Conservation (phyloP, 2,329 filamentous ascomycete species). For the Dendrostoma leiphaemia region DNA sequence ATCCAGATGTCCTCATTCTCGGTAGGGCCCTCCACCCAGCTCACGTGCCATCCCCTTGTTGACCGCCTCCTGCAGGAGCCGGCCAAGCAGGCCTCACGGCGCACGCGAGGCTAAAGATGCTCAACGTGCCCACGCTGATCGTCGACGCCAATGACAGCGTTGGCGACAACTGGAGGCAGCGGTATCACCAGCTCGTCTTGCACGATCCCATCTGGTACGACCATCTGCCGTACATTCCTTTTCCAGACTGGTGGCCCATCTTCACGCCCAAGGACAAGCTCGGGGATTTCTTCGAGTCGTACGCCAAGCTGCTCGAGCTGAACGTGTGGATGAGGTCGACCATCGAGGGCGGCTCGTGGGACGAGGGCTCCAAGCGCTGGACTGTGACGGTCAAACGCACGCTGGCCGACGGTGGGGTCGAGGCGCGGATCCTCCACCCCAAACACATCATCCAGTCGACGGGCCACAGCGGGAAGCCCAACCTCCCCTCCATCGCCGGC, state of each 20-base stretch:
- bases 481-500: constrained; percentile 30
- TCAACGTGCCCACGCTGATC: constrained; percentile 48
- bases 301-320: constrained; percentile 60
- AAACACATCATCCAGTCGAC: constrained; percentile 54
- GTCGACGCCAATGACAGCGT: constrained; percentile 50
- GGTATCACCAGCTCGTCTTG: constrained; percentile 56
- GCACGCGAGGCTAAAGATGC: constrained; percentile 54
- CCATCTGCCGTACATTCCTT: constrained; percentile 59
- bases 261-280: constrained; percentile 69
- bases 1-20: constrained; percentile 55
- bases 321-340: constrained; percentile 60
- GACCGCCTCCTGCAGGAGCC: constrained; percentile 36
- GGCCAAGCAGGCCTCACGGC: constrained; percentile 54
- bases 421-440: constrained; percentile 44
- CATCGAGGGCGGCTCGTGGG: constrained; percentile 44
- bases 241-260: constrained; percentile 61
- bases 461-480: constrained; percentile 47
- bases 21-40: constrained; percentile 33
- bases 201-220: constrained; percentile 63
- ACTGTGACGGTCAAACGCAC: constrained; percentile 41
- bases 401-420: constrained; percentile 24
- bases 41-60: not conserved
- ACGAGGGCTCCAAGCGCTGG: constrained; percentile 51
- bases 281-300: constrained; percentile 62
- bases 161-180: constrained; percentile 59